A percentile compares a stretch with the other conserved stretches of the same genome.
phyloP scores from a whole-genome alignment of 2,329 filamentous ascomycete genomes.

The Beauveria brongniartii region DNA sequence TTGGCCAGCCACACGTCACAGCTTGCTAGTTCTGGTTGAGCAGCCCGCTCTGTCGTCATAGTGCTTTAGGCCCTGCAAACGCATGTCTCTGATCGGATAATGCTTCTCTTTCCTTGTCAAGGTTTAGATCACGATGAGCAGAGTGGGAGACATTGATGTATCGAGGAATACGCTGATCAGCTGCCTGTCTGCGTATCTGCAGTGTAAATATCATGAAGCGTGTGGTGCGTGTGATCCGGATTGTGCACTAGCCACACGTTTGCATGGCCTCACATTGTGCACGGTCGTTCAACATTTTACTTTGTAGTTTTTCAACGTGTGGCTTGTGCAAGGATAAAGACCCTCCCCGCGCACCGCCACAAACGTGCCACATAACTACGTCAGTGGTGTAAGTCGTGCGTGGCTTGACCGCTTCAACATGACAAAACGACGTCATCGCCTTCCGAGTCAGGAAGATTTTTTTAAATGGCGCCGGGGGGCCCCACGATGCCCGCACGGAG shows the following conservation, averaged over 20 bases:
- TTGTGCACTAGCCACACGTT: neutral
- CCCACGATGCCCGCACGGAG: neutral
- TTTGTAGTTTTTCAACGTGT: neutral
- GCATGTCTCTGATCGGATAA: conserved; percentile 10
- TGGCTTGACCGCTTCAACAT: conserved; percentile 3
- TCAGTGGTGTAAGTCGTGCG: conserved; percentile 3
- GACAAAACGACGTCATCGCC: conserved; percentile 6
- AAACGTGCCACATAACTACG: conserved; percentile 1
- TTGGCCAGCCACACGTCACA: neutral
- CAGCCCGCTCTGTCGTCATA: conserved; percentile 11
- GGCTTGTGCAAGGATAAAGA: neutral
- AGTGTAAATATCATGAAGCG: neutral
- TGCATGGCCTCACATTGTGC: neutral
- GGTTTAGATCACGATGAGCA: neutral
- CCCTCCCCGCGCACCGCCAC: conserved; percentile 7
- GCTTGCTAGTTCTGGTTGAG: neutral
- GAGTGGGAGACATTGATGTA: neutral
- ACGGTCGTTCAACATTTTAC: too few relatives aligned
- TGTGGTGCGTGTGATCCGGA: neutral
- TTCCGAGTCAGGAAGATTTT: conserved; percentile 8
- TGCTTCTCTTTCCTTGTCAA: neutral
- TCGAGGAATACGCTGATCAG: neutral
- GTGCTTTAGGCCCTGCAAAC: conserved; percentile 5
- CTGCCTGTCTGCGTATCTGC: neutral
- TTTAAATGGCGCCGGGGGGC: neutral